Conservation (phyloP, 2,329 filamentous ascomycete genomes). For the Diaporthe citri region DNA sequence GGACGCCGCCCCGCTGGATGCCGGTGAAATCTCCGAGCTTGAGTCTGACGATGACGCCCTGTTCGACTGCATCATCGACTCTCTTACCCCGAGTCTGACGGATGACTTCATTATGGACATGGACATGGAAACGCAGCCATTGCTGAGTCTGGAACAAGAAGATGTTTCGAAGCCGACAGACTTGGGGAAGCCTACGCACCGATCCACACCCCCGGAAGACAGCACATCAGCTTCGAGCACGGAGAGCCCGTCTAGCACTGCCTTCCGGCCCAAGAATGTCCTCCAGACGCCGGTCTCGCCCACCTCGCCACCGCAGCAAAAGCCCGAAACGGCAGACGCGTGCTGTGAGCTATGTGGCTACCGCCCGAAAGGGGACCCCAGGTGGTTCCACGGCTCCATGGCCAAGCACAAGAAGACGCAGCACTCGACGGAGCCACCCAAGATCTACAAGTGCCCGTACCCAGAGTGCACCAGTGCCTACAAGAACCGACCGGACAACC, state of each 20-base stretch:
- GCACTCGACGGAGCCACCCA: slow-evolving; percentile 62
- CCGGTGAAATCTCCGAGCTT: slow-evolving; percentile 26
- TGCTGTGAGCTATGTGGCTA: slow-evolving; percentile 67
- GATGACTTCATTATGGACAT: slow-evolving; percentile 30
- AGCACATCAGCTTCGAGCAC: background rate
- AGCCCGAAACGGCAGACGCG: slow-evolving; percentile 56
- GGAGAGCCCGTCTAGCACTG: slow-evolving; percentile 14
- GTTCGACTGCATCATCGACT: slow-evolving; percentile 25
- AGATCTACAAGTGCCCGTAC: slow-evolving; percentile 65
- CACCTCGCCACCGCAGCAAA: slow-evolving; percentile 43
- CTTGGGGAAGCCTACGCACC: background rate
- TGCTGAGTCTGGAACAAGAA: slow-evolving; percentile 1
- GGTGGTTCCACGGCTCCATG: slow-evolving; percentile 71
- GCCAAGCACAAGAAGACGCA: slow-evolving; percentile 69
- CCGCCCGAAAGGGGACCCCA: slow-evolving; percentile 67
- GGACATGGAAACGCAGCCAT: slow-evolving; percentile 32
- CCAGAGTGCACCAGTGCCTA: slow-evolving; percentile 68
- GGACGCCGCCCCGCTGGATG: slow-evolving; percentile 31
- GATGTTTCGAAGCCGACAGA: slow-evolving; percentile 3
- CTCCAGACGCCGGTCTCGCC: slow-evolving; percentile 7
- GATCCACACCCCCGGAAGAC: slow-evolving; percentile 26
- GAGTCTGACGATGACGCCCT: slow-evolving; percentile 33
- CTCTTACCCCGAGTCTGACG: slow-evolving; percentile 37
- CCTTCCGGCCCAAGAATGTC: slow-evolving; percentile 12
- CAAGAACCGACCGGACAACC: slow-evolving; percentile 67